phyloP scores from a whole-genome alignment of 495 filamentous ascomycete species.

The Neurospora cerealis region DNA sequence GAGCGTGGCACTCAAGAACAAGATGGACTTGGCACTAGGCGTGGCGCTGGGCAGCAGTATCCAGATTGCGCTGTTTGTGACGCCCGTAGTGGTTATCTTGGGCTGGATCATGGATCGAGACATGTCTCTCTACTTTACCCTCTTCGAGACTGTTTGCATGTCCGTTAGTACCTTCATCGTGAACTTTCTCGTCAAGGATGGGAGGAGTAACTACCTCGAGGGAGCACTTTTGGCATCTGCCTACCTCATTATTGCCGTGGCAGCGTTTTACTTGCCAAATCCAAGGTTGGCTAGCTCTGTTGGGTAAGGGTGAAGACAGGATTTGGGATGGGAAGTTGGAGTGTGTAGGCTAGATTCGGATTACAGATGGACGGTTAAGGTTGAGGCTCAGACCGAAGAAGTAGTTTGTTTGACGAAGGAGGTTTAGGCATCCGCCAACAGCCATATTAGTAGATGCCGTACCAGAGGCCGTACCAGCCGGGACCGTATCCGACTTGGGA shows the following conservation, averaged over 20 bases:
- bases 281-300: slow-evolving; percentile 32
- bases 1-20: slow-evolving; percentile 74
- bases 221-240: slow-evolving; percentile 64
- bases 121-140: slow-evolving; percentile 75
- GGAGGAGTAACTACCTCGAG: slow-evolving; percentile 72
- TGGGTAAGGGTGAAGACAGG: background rate
- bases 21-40: slow-evolving; percentile 82
- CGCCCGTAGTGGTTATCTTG: slow-evolving; percentile 66
- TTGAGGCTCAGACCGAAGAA: background rate
- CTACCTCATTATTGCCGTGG: slow-evolving; percentile 58
- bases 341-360: background rate
- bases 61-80: slow-evolving; percentile 76
- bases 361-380: background rate
- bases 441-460: background rate
- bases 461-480: background rate
- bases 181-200: slow-evolving; percentile 74
- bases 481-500: background rate
- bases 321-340: background rate
- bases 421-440: background rate
- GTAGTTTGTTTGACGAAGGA: background rate
- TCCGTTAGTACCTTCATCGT: slow-evolving; percentile 75
- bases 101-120: slow-evolving; percentile 68
- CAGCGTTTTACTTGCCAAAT: slow-evolving; percentile 53
- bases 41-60: slow-evolving; percentile 74
- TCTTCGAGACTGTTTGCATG: slow-evolving; percentile 74